phyloP scores from a whole-genome alignment of 768 basidiomycete genomes.

The Crepidotus variabilis region DNA sequence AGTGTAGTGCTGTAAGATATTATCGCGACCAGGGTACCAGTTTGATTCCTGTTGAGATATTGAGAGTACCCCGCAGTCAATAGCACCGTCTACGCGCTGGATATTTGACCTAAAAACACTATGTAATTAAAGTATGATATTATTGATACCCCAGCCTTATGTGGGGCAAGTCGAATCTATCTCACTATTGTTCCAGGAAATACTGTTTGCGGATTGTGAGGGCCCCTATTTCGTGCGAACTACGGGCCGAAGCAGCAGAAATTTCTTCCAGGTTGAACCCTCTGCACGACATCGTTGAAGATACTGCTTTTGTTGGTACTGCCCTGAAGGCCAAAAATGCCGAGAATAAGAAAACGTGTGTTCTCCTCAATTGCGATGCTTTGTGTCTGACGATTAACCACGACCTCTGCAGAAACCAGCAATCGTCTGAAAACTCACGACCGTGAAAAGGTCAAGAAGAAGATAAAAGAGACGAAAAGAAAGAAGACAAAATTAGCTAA shows the following conservation, averaged over 20 bases:
- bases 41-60: too few species aligned
- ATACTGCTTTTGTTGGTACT: too few species aligned
- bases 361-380: neutral
- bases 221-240: neutral
- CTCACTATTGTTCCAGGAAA: too few species aligned
- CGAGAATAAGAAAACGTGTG: slow-evolving; percentile 68
- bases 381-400: neutral
- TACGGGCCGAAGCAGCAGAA: neutral
- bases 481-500: slow-evolving; percentile 74
- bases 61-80: too few species aligned
- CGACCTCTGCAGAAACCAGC: slow-evolving; percentile 63
- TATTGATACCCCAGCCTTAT: too few species aligned
- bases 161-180: too few species aligned
- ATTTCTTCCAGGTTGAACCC: neutral
- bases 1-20: too few species aligned
- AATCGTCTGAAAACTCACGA: slow-evolving; percentile 74
- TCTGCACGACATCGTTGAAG: neutral
- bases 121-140: too few species aligned
- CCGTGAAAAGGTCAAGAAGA: slow-evolving; percentile 69
- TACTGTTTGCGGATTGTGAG: too few species aligned
- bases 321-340: slow-evolving; percentile 34
- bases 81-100: too few species aligned
- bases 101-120: too few species aligned
- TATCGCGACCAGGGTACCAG: too few species aligned
- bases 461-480: slow-evolving; percentile 71